Conservation (phyloP, 768 basidiomycete species). For the Termitomyces sp. region DNA sequence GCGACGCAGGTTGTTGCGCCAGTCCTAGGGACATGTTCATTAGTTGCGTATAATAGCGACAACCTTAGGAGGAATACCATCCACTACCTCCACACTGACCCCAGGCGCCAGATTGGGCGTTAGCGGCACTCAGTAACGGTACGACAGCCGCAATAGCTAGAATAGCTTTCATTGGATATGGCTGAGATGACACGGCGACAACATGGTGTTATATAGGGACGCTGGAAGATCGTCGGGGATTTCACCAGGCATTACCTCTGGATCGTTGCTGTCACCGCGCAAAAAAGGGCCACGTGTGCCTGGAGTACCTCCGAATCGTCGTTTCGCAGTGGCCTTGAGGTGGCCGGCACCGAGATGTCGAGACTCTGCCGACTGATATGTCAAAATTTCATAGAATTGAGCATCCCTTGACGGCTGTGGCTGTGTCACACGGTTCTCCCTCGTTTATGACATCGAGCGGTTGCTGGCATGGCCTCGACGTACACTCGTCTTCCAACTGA, state of each 20-base stretch:
- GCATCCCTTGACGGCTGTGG: not conserved
- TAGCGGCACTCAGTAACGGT: conserved; percentile 12
- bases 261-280: not conserved
- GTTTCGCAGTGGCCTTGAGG: not conserved
- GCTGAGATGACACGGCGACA: not conserved
- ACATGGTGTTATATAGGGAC: conserved; percentile 5
- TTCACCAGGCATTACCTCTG: not conserved
- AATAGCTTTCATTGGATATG: conserved; percentile 9
- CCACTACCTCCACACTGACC: conserved; percentile 38
- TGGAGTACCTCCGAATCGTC: not conserved
- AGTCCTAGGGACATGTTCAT: conserved; percentile 20
- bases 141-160: conserved; percentile 9
- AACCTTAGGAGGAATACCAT: conserved; percentile 16
- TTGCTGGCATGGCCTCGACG: conserved; percentile 15
- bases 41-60: not conserved
- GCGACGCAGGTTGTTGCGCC: conserved; percentile 37
- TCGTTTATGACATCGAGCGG: not conserved
- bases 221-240: conserved; percentile 9
- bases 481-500: conserved; percentile 14
- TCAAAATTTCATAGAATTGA: not conserved
- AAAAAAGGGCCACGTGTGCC: conserved; percentile 2
- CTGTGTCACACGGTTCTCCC: not conserved
- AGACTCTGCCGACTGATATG: not conserved
- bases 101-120: conserved; percentile 34
- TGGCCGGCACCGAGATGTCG: not conserved